A percentile compares a stretch with the other conserved stretches of the same genome.
Conservation (phyloP, 768 basidiomycete species). For the Amanita thiersii region DNA sequence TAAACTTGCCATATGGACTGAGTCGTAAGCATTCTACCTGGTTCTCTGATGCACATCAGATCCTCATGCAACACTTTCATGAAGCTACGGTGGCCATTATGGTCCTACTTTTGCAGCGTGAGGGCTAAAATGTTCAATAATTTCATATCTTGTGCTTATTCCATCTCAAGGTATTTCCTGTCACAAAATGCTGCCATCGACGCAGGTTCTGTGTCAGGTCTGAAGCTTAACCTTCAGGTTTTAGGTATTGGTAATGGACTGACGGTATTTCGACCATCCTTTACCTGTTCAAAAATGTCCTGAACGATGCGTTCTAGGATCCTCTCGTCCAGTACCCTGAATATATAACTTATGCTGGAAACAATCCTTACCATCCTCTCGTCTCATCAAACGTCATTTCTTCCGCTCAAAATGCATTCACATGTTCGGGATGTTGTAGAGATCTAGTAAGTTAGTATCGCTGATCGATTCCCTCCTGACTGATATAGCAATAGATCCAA, state of each 20-base stretch:
- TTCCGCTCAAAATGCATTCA: constrained; percentile 34
- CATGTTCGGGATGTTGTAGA: constrained; percentile 30
- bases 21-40: no score
- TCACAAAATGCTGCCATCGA: constrained; percentile 51
- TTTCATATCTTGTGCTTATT: not conserved
- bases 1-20: constrained; percentile 55
- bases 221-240: constrained; percentile 43
- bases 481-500: constrained; percentile 29
- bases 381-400: constrained; percentile 34
- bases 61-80: not conserved
- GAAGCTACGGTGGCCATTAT: constrained; percentile 64
- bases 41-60: no score
- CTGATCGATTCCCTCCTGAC: not conserved
- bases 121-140: constrained; percentile 6
- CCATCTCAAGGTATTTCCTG: constrained; percentile 39
- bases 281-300: not conserved
- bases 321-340: constrained; percentile 48
- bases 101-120: constrained; percentile 58
- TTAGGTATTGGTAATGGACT: constrained; percentile 59
- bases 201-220: constrained; percentile 32
- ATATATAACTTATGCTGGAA: constrained; percentile 45
- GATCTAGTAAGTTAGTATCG: constrained; percentile 23
- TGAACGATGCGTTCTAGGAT: constrained; percentile 18
- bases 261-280: constrained; percentile 30
- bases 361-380: constrained; percentile 49